Conservation (phyloP, 208 protist genomes). For the Crithidia acanthocephali region DNA sequence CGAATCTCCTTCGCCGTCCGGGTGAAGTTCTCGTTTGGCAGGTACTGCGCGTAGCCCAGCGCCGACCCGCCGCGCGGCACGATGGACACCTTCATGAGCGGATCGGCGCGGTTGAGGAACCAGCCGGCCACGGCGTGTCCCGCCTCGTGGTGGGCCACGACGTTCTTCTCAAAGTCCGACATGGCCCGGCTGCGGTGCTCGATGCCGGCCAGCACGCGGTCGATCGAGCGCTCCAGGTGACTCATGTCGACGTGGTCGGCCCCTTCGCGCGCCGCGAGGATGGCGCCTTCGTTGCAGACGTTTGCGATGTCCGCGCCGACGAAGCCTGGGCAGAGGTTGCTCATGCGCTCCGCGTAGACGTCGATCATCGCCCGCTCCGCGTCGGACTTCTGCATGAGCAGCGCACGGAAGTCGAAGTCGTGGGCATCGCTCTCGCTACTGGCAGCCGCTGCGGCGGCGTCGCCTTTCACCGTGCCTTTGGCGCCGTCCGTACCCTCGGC, state of each 20-base stretch:
- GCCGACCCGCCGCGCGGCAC: constrained; percentile 95
- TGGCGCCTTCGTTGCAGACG: constrained; percentile 96
- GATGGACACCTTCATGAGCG: constrained; percentile 98
- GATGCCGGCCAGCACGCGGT: constrained; percentile 96
- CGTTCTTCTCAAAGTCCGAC: constrained; percentile 88
- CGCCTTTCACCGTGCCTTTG: neutral
- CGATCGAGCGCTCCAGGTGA: constrained; percentile 95
- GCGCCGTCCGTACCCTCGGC: neutral
- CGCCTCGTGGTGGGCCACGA: constrained; percentile 98
- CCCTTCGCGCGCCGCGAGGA: constrained; percentile 88
- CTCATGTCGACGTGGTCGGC: constrained; percentile 63
- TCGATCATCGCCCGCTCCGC: constrained; percentile 72
- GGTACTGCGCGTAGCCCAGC: constrained; percentile 98
- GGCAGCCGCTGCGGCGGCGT: constrained; percentile 1
- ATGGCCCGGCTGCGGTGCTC: constrained; percentile 93
- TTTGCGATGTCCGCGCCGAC: constrained; percentile 97
- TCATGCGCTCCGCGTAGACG: constrained; percentile 74
- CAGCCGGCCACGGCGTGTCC: constrained; percentile 97
- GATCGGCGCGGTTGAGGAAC: constrained; percentile 97
- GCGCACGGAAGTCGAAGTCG: constrained; percentile 57
- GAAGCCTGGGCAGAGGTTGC: constrained; percentile 83
- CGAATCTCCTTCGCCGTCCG: constrained; percentile 93
- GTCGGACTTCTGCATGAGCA: constrained; percentile 56
- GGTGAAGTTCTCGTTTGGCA: constrained; percentile 95
- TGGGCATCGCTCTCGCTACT: neutral